These are phyloP conservation scores for Trametopsis cervina DNA, from an alignment of 768 basidiomycete genomes.

Conservation along the genomic window DNA sequence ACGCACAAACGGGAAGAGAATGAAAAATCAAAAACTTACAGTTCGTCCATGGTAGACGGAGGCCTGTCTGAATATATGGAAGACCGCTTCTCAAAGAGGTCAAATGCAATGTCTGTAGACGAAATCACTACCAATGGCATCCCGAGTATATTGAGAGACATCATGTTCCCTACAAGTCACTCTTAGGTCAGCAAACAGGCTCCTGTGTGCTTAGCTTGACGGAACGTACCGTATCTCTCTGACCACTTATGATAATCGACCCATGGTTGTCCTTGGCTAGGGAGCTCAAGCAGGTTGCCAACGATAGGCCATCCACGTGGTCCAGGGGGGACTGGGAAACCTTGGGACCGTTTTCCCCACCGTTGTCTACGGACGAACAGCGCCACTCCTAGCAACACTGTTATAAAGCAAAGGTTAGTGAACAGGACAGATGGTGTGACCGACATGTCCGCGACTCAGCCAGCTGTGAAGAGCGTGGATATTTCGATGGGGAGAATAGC, in stretches of 20 bases:
- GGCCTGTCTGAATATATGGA: slow-evolving; percentile 20
- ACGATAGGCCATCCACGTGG: slow-evolving; percentile 16
- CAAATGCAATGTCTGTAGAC: slow-evolving; percentile 13
- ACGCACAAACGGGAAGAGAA: background rate
- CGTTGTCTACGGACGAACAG: background rate
- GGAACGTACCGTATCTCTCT: slow-evolving; percentile 1
- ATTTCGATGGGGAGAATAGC: no score
- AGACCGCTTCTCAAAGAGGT: slow-evolving; percentile 22
- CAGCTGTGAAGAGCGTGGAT: no score
- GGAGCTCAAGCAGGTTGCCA: slow-evolving; percentile 17
- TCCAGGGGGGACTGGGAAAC: slow-evolving; percentile 14
- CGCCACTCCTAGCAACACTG: background rate
- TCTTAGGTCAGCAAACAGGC: background rate
- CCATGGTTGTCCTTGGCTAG: background rate
- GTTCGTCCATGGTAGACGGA: slow-evolving; percentile 13
- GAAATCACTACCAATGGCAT: slow-evolving; percentile 18
- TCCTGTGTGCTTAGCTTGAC: background rate
- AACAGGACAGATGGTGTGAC: no score
- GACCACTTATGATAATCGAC: slow-evolving; percentile 1
- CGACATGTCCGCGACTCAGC: no score
- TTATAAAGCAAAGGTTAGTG: no score
- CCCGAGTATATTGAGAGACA: slow-evolving; percentile 15
- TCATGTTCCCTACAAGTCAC: slow-evolving; percentile 13
- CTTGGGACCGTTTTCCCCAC: background rate
- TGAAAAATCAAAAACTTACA: background rate